Conservation (phyloP, 306 rosid genomes). For the Cucumis hystrix region DNA sequence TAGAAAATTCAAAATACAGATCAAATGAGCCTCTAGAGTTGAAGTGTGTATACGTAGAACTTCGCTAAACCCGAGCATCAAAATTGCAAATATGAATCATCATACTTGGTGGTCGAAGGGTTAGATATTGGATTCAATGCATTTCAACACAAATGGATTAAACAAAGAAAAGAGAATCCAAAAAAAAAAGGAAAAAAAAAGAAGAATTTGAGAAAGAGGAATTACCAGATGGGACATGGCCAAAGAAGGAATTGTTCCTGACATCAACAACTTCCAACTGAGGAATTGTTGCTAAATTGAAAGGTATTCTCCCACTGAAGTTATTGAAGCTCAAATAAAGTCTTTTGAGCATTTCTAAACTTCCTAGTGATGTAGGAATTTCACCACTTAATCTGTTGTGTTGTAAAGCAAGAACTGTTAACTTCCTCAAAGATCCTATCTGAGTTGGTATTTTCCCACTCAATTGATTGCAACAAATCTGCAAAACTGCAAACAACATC, state of each 20-base stretch:
- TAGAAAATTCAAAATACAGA: no score
- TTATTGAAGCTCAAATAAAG: constrained; percentile 75
- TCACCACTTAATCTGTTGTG: constrained; percentile 47
- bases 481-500: constrained; percentile 32
- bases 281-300: constrained; percentile 26
- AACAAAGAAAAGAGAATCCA: background rate
- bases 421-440: constrained; percentile 54
- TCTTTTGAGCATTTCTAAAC: constrained; percentile 35
- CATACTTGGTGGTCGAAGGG: no score
- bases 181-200: no score
- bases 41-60: no score
- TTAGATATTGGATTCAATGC: no score
- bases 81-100: no score
- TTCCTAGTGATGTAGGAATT: constrained; percentile 59
- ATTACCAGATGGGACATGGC: constrained; percentile 63
- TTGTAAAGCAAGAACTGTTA: constrained; percentile 59
- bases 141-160: background rate
- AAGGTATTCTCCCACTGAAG: constrained; percentile 49
- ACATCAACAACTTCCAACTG: constrained; percentile 42
- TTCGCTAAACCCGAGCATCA: no score
- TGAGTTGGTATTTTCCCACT: constrained; percentile 53
- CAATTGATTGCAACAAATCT: constrained; percentile 67
- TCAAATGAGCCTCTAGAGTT: no score
- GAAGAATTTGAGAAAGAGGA: background rate
- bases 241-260: constrained; percentile 63